A percentile compares a stretch with the other conserved stretches of the same genome.
Conservation (phyloP, 768 basidiomycete species). For the Mycena vulgaris region DNA sequence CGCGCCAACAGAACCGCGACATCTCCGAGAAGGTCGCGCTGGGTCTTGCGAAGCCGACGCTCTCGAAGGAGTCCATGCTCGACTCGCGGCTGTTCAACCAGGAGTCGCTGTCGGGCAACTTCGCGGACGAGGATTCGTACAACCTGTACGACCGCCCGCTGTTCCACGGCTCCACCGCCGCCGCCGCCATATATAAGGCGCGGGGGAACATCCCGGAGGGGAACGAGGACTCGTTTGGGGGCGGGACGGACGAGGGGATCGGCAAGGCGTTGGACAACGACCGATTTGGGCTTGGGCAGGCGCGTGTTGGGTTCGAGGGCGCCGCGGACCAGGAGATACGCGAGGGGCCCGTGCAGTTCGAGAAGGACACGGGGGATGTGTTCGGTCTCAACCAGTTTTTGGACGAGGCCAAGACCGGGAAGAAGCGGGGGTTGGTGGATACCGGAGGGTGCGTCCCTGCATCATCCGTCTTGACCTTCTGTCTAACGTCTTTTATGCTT, state of each 20-base stretch:
- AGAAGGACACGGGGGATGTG: constrained; percentile 97
- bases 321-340: constrained; percentile 87
- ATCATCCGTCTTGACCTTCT: constrained; percentile 4
- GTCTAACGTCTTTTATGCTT: constrained; percentile 4
- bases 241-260: constrained; percentile 97
- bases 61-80: constrained; percentile 97
- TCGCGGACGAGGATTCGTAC: constrained; percentile 95
- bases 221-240: constrained; percentile 93
- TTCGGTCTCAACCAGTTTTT: constrained; percentile 98
- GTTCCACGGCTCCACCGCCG: constrained; percentile 96
- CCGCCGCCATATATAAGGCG: constrained; percentile 99
- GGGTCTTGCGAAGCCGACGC: constrained; percentile 95
- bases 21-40: constrained; percentile 99
- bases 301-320: constrained; percentile 91
- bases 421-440: constrained; percentile 85
- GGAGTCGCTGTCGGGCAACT: constrained; percentile 84
- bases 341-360: constrained; percentile 98
- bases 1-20: constrained; percentile 97
- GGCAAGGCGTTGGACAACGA: constrained; percentile 92
- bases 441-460: constrained; percentile 71
- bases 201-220: constrained; percentile 87
- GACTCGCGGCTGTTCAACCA: constrained; percentile 98
- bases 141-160: constrained; percentile 94
- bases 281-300: constrained; percentile 91
- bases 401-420: constrained; percentile 97